Evolutionary conservation across 1,284 basidiomycete species (phyloP).

Genomic region (Quambalaria eucalypti): DNA sequence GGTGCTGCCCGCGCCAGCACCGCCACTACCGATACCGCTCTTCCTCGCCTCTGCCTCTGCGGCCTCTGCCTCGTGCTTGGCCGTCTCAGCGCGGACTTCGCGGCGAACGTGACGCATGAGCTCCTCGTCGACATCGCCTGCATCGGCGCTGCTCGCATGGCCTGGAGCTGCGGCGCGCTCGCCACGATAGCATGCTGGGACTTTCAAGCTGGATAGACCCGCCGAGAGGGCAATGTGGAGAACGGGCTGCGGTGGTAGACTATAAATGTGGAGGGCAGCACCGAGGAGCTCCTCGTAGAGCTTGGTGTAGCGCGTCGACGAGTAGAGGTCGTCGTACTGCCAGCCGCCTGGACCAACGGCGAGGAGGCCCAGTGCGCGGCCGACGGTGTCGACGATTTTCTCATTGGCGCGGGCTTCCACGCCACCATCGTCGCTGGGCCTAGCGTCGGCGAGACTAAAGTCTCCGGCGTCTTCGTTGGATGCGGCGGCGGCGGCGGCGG

Average conservation of each 20-base stretch:
- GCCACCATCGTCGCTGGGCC: conserved; percentile 59
- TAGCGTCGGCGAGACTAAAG: conserved; percentile 46
- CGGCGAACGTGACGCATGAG: background rate
- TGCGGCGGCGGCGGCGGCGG: conserved; percentile 49
- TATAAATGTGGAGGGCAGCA: conserved; percentile 28
- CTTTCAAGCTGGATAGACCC: conserved; percentile 30
- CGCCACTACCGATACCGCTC: too few relatives aligned
- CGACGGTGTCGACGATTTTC: background rate
- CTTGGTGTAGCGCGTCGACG: conserved; percentile 13
- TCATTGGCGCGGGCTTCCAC: conserved; percentile 1
- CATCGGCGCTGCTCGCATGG: background rate
- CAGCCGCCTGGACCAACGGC: conserved; percentile 4
- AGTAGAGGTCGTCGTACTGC: conserved; percentile 33
- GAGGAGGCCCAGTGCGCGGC: background rate
- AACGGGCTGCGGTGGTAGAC: conserved; percentile 25
- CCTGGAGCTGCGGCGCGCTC: background rate
- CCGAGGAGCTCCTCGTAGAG: conserved; percentile 22
- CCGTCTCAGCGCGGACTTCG: background rate
- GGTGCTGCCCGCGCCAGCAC: too few relatives aligned
- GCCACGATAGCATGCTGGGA: conserved; percentile 27
- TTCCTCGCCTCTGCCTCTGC: too few relatives aligned
- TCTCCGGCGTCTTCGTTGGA: conserved; percentile 60
- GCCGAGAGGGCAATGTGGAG: conserved; percentile 41
- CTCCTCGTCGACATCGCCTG: background rate
- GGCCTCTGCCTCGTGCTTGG: background rate